phyloP scores from a whole-genome alignment of 148 eudicot species.

The Chenopodium berlandieri region DNA sequence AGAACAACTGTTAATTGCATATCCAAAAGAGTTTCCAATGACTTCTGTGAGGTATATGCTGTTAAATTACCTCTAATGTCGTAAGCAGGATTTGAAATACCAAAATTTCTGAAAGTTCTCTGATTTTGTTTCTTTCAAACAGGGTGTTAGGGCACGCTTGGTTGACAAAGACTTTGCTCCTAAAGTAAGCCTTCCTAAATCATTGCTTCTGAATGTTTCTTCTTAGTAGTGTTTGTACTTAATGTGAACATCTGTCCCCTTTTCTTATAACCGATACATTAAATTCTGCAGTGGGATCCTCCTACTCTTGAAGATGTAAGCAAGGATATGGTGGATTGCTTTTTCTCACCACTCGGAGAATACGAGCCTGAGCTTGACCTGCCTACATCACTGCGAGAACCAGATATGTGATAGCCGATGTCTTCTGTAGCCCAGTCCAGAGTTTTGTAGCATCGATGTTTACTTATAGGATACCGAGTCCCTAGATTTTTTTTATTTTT shows the following conservation, averaged over 20 bases:
- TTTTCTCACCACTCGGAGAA: conserved; percentile 60
- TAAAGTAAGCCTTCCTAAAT: conserved; percentile 44
- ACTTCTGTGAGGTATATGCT: conserved; percentile 75
- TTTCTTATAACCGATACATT: neutral
- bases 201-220: neutral
- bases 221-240: neutral
- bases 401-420: conserved; percentile 43
- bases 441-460: conserved; percentile 20
- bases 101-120: neutral
- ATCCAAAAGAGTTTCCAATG: conserved; percentile 65
- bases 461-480: neutral
- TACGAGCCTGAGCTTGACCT: conserved; percentile 67
- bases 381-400: conserved; percentile 79
- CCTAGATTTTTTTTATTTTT: neutral
- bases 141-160: conserved; percentile 91
- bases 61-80: neutral
- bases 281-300: conserved; percentile 75
- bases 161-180: conserved; percentile 96
- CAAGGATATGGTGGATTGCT: conserved; percentile 76
- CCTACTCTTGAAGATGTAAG: conserved; percentile 65
- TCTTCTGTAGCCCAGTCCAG: neutral
- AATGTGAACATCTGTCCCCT: neutral
- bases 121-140: neutral
- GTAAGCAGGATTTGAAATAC: too few species aligned
- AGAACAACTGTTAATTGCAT: conserved; percentile 63